phyloP scores from a whole-genome alignment of 2,329 filamentous ascomycete genomes.

The Phialophora chinensis region DNA sequence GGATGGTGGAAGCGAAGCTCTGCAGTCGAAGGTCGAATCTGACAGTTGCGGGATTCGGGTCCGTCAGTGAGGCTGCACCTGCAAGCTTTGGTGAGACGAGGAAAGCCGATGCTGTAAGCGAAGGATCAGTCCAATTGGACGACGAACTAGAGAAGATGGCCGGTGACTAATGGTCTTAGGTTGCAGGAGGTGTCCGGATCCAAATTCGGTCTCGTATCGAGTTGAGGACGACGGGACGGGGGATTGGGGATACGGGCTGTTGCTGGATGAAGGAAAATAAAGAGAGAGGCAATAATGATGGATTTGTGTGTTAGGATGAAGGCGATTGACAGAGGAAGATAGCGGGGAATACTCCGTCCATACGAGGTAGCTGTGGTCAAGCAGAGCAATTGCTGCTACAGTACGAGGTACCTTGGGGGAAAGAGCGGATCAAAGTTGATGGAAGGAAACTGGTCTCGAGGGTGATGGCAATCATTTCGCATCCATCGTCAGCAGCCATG shows the following conservation, averaged over 20 bases:
- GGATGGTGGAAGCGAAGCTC: not conserved
- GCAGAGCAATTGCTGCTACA: not conserved
- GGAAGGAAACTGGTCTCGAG: not conserved
- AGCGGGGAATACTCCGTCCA: not conserved
- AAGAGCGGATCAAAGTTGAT: not conserved
- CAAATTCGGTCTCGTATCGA: not conserved
- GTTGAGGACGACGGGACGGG: not conserved
- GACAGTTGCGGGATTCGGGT: not conserved
- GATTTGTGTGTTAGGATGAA: not conserved
- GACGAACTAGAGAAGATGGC: not conserved
- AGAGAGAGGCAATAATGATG: not conserved
- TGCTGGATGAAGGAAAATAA: not conserved
- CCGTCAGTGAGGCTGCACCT: conserved; percentile 1
- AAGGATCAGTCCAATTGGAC: not conserved
- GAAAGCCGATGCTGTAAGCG: conserved; percentile 7
- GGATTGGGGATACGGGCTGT: not conserved
- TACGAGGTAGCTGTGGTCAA: not conserved
- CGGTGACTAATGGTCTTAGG: not conserved
- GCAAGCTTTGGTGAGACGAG: conserved; percentile 1
- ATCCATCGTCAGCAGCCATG: not conserved
- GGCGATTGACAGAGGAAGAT: not conserved
- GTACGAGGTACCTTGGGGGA: no score
- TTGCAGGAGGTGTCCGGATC: not conserved
- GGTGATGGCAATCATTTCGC: not conserved
- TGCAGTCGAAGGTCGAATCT: not conserved